Base-by-base conservation (phyloP, 1,284 basidiomycete genomes). In the Malassezia nana region DNA sequence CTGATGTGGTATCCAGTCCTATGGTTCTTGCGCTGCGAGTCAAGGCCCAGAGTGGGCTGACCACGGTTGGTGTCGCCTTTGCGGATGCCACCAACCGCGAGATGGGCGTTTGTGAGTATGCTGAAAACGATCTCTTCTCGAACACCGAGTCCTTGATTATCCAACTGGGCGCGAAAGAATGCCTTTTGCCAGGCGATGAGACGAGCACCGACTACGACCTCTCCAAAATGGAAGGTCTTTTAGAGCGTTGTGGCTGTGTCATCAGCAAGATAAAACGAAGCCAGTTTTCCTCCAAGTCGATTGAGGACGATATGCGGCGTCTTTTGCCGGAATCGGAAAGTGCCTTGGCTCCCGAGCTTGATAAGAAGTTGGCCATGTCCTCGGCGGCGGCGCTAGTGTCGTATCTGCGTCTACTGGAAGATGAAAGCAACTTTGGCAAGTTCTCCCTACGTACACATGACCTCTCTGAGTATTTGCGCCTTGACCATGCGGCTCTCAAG, bases 141-240 rank as follows among this genome's bases (percentile, higher is more conserved):
- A 98, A 98, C 70, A 85, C 86, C 3, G 92, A 94, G 87, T 91
- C 89, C 3, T 81, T 98, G 13, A 78, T 96, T 43, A 96, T 98
- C 58, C 94, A 98, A 75, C 81, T 98, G 1, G 91, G 89, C 2
- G 89, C 91, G 40, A 98, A 98, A 74, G 94, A 99, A 75, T 90
- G 88, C 28, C 61, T 82, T 31, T 56, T 82, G 6, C 77, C 79
- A n/a, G 75, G 74, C 2, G 78, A 80, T 59, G 79, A 79, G 46
- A 79, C 78, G 59, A 62, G 68, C 32, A 73, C 72, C 29, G 89
- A 96, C 71, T 79, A 89, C 55, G 91, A 98, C 44, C 58, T 72
- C 16, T 22, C 82, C 90, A 33, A 70, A 55, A 53, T 75, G 10
- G 52, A 60, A 13, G 55, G 57, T 2, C 65, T 75, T 26, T 77